phyloP scores from a whole-genome alignment of 805 yeast species.

The Kluyveromyces siamensis region DNA sequence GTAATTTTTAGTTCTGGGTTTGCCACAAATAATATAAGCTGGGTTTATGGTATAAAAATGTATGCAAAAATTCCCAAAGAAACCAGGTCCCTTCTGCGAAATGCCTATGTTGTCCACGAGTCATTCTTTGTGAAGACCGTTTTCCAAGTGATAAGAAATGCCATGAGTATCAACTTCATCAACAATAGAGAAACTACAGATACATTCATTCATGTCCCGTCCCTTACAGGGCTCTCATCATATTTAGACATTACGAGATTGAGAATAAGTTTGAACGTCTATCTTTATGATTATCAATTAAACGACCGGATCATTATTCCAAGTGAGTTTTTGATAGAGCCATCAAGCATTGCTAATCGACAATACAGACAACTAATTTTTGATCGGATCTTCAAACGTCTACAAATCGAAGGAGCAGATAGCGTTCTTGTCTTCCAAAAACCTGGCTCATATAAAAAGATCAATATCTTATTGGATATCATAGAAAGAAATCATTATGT shows the following conservation, averaged over 20 bases:
- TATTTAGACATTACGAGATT: conserved; percentile 66
- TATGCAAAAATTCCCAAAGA: conserved; percentile 50
- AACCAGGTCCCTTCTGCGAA: conserved; percentile 44
- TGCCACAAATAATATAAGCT: conserved; percentile 35
- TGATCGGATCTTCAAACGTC: conserved; percentile 43
- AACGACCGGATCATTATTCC: conserved; percentile 43
- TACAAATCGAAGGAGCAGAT: conserved; percentile 34
- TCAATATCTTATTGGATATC: conserved; percentile 38
- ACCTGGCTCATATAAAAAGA: conserved; percentile 44
- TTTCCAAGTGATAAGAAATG: conserved; percentile 59
- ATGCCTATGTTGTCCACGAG: conserved; percentile 78
- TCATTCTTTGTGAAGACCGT: conserved; percentile 80
- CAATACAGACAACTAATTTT: conserved; percentile 34
- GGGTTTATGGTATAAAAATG: conserved; percentile 66
- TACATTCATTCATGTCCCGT: conserved; percentile 34
- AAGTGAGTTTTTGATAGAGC: conserved; percentile 24
- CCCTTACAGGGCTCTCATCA: conserved; percentile 45
- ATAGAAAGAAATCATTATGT: conserved; percentile 46
- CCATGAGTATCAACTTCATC: conserved; percentile 41
- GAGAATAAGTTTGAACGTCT: conserved; percentile 68
- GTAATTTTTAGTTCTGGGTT: conserved; percentile 81
- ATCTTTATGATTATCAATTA: conserved; percentile 53
- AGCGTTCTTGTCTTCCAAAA: conserved; percentile 43
- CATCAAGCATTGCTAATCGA: conserved; percentile 21
- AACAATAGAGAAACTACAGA: conserved; percentile 9